phyloP scores from a whole-genome alignment of 2,329 filamentous ascomycete genomes.

The Orbilia javanica region DNA sequence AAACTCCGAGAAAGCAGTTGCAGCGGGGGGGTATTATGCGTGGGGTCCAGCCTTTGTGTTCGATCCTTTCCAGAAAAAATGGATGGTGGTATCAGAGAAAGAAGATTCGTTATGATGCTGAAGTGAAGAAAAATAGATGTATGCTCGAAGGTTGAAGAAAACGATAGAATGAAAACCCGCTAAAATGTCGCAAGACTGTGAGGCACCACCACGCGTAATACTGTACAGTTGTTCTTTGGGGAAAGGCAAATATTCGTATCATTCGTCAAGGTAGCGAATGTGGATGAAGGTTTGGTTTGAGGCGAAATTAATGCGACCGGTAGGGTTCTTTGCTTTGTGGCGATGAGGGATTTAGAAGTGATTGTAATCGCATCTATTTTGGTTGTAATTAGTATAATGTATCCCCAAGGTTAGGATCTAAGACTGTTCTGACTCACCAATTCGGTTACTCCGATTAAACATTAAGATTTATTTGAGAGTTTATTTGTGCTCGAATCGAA shows the following conservation, averaged over 20 bases:
- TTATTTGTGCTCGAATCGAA: slow-evolving; percentile 58
- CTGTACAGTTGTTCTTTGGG: slow-evolving; percentile 48
- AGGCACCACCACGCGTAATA: slow-evolving; percentile 58
- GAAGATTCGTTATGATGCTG: slow-evolving; percentile 51
- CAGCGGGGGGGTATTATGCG: slow-evolving; percentile 57
- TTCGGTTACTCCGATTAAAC: slow-evolving; percentile 39
- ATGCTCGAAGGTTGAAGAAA: slow-evolving; percentile 41
- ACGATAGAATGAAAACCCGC: slow-evolving; percentile 53
- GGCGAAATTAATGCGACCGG: slow-evolving; percentile 39
- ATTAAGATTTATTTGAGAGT: slow-evolving; percentile 13
- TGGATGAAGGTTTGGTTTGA: slow-evolving; percentile 40
- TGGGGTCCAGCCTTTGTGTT: slow-evolving; percentile 55
- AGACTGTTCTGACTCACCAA: slow-evolving; percentile 45
- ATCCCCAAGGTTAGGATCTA: slow-evolving; percentile 11
- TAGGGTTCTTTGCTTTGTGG: slow-evolving; percentile 33
- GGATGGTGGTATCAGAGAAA: slow-evolving; percentile 48
- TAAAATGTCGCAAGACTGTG: slow-evolving; percentile 56
- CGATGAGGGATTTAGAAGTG: slow-evolving; percentile 24
- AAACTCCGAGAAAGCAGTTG: slow-evolving; percentile 34
- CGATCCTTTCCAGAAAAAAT: slow-evolving; percentile 45
- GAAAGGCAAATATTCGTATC: slow-evolving; percentile 55
- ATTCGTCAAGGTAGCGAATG: slow-evolving; percentile 53
- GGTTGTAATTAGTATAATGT: slow-evolving; percentile 36
- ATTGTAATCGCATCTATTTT: slow-evolving; percentile 54
- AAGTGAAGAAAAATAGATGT: slow-evolving; percentile 30